phyloP scores from a whole-genome alignment of 2,329 filamentous ascomycete species.

The Trematosphaeria pertusa region DNA sequence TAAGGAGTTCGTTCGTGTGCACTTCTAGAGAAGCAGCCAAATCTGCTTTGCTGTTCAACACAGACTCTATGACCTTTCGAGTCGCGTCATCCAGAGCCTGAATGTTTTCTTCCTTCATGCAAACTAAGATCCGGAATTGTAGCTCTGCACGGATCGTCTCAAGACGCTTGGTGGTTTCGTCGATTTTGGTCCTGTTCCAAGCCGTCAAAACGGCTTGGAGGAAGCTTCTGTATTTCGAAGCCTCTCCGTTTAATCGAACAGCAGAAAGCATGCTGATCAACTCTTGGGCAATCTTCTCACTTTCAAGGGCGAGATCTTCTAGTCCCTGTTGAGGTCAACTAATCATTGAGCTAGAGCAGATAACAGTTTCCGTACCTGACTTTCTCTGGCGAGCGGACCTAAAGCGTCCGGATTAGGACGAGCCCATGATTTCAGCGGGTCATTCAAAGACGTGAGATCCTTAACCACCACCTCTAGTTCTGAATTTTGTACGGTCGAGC shows the following conservation, averaged over 20 bases:
- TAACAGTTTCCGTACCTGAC: too few species aligned
- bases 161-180: neutral
- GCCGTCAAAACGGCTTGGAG: slow-evolving; percentile 1
- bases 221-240: slow-evolving; percentile 2
- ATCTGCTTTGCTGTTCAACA: too few species aligned
- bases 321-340: too few species aligned
- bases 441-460: too few species aligned
- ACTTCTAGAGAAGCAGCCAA: too few species aligned
- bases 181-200: slow-evolving; percentile 6
- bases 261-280: neutral
- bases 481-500: slow-evolving; percentile 2
- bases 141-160: neutral
- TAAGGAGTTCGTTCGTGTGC: too few species aligned
- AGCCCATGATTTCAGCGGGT: too few species aligned
- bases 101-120: neutral
- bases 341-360: too few species aligned
- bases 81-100: neutral
- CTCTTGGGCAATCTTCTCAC: slow-evolving; percentile 6
- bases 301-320: too few species aligned
- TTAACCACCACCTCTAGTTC: slow-evolving; percentile 4
- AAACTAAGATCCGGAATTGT: neutral
- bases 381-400: too few species aligned
- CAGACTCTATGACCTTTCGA: neutral
- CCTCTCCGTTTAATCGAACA: neutral
- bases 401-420: too few species aligned